Evolutionary conservation across 1,284 basidiomycete genomes (phyloP), one percentile per base, ranked within the genome.

Genomic region (Microstroma glucosiphilum): DNA sequence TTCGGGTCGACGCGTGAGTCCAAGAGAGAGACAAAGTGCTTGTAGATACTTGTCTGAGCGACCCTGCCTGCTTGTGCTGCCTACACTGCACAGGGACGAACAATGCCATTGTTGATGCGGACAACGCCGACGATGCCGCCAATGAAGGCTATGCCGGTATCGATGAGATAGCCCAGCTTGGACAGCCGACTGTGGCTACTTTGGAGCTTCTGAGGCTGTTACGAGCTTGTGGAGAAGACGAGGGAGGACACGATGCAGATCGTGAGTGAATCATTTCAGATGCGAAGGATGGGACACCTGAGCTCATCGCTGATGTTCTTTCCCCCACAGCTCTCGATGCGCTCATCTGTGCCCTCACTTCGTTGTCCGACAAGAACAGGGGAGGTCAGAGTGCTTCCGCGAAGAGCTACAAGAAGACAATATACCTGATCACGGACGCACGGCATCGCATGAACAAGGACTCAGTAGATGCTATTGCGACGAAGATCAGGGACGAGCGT

Each of bases 281-380:
- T 17, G 30, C 11, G 8, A 17, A n/a, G 11, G 7, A 8, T 13
- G 48, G 3, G 13, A 11, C 4, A 41, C 25, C 21, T 37, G 30
- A 42, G 21, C 40, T 58, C 25, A 40, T 21, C 46, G 23, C 26
- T 21, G 56, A 46, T 56, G 19, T 59, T 62, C 42, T 15, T 40
- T 25, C 30, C 8, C 12, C 6, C 59, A 61, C 69, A 94, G 91
- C 92, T 2, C 83, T 96, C 57, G 90, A 92, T 69, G 91, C 88
- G 1, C 80, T 96, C 43, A 88, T 94, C 66, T 91, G 93, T 12
- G 90, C 85, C 0, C 85, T 92, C 59, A 87, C 92, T 78, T 88
- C 89, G 17, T 68, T 78, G n/a, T 66, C 68, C 40, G 68, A 64
- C 6, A 54, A 73, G 19, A 60, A 69, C 9, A 69, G 65, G 15